Base-by-base conservation (phyloP, 306 rosid genomes). In the Cicer chorassanicum region DNA sequence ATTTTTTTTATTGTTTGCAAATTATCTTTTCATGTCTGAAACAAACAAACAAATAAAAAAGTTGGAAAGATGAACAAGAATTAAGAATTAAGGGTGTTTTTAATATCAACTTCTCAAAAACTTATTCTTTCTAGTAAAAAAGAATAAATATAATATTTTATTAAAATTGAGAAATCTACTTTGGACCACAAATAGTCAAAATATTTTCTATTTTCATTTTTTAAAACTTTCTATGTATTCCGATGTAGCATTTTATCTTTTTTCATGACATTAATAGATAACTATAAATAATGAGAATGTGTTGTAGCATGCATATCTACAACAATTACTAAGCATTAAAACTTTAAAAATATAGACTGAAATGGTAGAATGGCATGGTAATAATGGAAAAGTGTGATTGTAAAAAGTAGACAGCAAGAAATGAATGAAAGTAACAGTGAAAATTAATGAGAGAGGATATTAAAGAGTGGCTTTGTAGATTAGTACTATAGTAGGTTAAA, bases 401-500 rank as follows among this genome's bases (percentile, higher is more conserved):
- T 14, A 48, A 65, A 62, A 66, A 16, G 70, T 49, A 1, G 40
- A 13, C 36, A 66, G 11, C 10, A 66, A 66, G 6, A 46, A 29
- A 1, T 4, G 19, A 24, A 48, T 1, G 5, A 34, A 4, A 49
- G 29, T 49, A 49, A 68, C 45, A 46, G 61, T 55, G 50, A 42
- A 51, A 60, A 46, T 44, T 76, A 16, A 64, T 44, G 42, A 66
- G 24, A 81, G 63, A 48, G 54, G 45, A 80, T 67, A 78, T 43
- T 74, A 24, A 40, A 68, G 8, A 68, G 14, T n/a, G 43, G 56
- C 40, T 18, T 15, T 34, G n/a, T 55, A 50, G 9, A 14, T 9
- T 66, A 43, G 63, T 64, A 73, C 72, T 79, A 70, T 64, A 70
- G 82, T 80, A 77, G 81, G 81, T 82, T 50, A 72, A 43, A 57